Percentiles rank a stretch among this genome's conserved stretches.
These are phyloP conservation scores for Leccinum truebloodii DNA, from an alignment of 768 basidiomycete genomes.

Conservation along the genomic window DNA sequence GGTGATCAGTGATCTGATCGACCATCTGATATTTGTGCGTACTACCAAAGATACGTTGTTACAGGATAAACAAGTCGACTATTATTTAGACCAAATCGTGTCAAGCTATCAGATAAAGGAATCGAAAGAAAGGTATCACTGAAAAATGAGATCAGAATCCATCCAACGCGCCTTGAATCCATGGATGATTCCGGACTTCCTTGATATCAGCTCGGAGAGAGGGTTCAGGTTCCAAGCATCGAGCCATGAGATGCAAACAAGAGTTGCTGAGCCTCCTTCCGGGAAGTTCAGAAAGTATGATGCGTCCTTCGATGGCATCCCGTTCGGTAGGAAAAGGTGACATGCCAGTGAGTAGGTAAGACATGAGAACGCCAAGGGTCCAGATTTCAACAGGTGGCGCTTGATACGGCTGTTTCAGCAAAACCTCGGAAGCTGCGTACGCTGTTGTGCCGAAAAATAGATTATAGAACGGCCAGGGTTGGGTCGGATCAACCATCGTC, in stretches of 20 bases:
- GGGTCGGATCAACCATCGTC: conserved; percentile 63
- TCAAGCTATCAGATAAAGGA: conserved; percentile 6
- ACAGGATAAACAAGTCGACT: conserved; percentile 20
- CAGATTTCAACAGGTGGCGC: conserved; percentile 96
- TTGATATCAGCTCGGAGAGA: conserved; percentile 75
- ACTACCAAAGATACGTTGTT: conserved; percentile 5
- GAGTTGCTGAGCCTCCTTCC: conserved; percentile 42
- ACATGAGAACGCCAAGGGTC: conserved; percentile 94
- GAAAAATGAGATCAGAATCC: conserved; percentile 16
- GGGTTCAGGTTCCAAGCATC: conserved; percentile 86
- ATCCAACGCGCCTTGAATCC: conserved; percentile 51
- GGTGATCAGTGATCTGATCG: background rate
- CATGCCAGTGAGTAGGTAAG: conserved; percentile 89
- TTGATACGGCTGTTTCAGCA: conserved; percentile 84
- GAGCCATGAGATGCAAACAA: conserved; percentile 63
- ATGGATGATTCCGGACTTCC: conserved; percentile 82
- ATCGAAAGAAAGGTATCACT: conserved; percentile 13
- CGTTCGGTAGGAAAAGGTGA: conserved; percentile 91
- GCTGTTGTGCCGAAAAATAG: conserved; percentile 93
- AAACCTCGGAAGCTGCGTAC: conserved; percentile 94
- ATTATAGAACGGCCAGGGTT: conserved; percentile 66
- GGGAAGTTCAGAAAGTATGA: conserved; percentile 48
- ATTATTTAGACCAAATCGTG: conserved; percentile 7
- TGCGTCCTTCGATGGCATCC: conserved; percentile 69
- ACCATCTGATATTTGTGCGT: background rate